These are phyloP conservation scores for Agroathelia rolfsii DNA, from an alignment of 1,284 basidiomycete species.

Conservation along the genomic window DNA sequence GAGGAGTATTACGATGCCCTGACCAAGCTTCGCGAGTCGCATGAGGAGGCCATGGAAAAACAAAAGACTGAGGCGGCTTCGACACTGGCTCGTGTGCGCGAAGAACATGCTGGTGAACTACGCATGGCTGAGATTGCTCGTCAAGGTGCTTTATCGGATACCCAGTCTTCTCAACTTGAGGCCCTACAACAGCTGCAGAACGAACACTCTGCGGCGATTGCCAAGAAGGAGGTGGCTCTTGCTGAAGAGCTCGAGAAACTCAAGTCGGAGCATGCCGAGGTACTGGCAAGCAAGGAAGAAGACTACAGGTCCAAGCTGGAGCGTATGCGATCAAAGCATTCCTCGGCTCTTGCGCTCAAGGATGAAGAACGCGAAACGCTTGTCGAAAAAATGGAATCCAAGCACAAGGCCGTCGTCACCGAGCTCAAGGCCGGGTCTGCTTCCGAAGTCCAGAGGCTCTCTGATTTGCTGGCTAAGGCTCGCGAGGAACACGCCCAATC, in stretches of 20 bases:
- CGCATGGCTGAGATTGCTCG: conserved; percentile 65
- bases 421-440: conserved; percentile 42
- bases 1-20: conserved; percentile 74
- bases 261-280: conserved; percentile 48
- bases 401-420: conserved; percentile 33
- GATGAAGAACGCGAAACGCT: conserved; percentile 30
- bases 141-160: conserved; percentile 62
- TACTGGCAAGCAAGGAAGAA: conserved; percentile 45
- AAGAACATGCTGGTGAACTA: conserved; percentile 61
- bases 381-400: conserved; percentile 33
- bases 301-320: conserved; percentile 39
- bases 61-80: conserved; percentile 50
- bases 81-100: conserved; percentile 52
- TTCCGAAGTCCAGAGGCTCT: conserved; percentile 41
- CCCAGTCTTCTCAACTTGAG: conserved; percentile 51
- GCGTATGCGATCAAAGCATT: conserved; percentile 31
- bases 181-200: conserved; percentile 56
- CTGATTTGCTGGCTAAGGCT: conserved; percentile 31
- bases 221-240: conserved; percentile 54
- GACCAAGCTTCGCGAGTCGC: conserved; percentile 59
- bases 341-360: conserved; percentile 22
- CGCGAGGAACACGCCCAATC: conserved; percentile 34
- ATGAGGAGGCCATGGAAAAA: conserved; percentile 51
- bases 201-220: conserved; percentile 54
- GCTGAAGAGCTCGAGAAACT: conserved; percentile 51